These are phyloP conservation scores for Dipteronia dyeriana DNA, from an alignment of 345 rosid species.

Conservation along the genomic window DNA sequence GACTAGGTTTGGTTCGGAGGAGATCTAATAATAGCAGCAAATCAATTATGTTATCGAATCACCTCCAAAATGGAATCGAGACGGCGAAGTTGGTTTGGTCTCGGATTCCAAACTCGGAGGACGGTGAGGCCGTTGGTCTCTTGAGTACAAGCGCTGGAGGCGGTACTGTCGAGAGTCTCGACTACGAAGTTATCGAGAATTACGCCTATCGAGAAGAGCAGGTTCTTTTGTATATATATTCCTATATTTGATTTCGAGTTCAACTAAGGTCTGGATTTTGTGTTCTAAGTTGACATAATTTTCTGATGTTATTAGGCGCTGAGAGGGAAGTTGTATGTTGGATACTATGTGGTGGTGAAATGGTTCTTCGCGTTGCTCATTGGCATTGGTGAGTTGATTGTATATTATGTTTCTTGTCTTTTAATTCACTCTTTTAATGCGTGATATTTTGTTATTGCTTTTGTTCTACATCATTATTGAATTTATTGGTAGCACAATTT, in stretches of 20 bases:
- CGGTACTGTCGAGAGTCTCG: constrained; percentile 72
- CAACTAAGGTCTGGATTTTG: background rate
- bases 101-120: constrained; percentile 77
- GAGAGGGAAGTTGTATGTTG: constrained; percentile 79
- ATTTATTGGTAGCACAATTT: background rate
- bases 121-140: constrained; percentile 47
- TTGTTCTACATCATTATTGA: background rate
- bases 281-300: background rate
- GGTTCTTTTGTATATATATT: constrained; percentile 34
- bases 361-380: constrained; percentile 96
- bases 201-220: constrained; percentile 88
- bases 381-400: constrained; percentile 67
- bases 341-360: constrained; percentile 73
- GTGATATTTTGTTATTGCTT: background rate
- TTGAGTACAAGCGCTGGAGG: constrained; percentile 44
- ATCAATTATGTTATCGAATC: constrained; percentile 68
- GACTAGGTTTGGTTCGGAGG: constrained; percentile 15
- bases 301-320: constrained; percentile 52
- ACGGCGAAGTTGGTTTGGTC: constrained; percentile 79
- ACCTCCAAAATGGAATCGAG: constrained; percentile 74
- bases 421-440: background rate
- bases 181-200: constrained; percentile 94
- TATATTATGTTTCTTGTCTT: background rate
- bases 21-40: constrained; percentile 14
- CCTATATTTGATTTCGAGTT: background rate